These are phyloP conservation scores for Oryza glumipatula DNA, from an alignment of 176 grass and related monocot species.

Conservation along the genomic window DNA sequence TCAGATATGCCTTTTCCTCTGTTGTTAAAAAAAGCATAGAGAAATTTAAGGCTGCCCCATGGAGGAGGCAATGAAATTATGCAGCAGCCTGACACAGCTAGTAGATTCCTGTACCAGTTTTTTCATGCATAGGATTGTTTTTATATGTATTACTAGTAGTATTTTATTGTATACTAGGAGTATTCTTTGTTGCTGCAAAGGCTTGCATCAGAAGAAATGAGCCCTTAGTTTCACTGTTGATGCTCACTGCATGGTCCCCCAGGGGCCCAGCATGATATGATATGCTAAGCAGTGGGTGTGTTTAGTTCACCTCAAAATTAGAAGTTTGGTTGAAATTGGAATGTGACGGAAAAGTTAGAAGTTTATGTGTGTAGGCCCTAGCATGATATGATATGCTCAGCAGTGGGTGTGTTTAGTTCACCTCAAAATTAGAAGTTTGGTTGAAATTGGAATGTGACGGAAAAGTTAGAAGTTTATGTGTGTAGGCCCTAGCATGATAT, in stretches of 20 bases:
- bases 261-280: not conserved
- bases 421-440: too few species aligned
- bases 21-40: not conserved
- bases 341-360: too few species aligned
- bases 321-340: too few species aligned
- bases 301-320: too few species aligned
- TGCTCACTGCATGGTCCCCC: not conserved
- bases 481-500: not conserved
- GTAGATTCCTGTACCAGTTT: not conserved
- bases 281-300: not conserved
- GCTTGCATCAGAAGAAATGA: conserved; percentile 26
- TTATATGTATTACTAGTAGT: too few species aligned
- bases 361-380: too few species aligned
- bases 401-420: too few species aligned
- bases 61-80: conserved; percentile 17
- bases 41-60: not conserved
- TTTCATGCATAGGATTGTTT: not conserved
- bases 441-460: too few species aligned
- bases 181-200: too few species aligned
- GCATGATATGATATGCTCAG: too few species aligned
- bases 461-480: too few species aligned
- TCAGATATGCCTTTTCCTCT: conserved; percentile 14
- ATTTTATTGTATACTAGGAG: too few species aligned
- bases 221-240: not conserved
- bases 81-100: not conserved